Conservation (phyloP, 768 basidiomycete genomes). For the Sistotremastrum suecicum region DNA sequence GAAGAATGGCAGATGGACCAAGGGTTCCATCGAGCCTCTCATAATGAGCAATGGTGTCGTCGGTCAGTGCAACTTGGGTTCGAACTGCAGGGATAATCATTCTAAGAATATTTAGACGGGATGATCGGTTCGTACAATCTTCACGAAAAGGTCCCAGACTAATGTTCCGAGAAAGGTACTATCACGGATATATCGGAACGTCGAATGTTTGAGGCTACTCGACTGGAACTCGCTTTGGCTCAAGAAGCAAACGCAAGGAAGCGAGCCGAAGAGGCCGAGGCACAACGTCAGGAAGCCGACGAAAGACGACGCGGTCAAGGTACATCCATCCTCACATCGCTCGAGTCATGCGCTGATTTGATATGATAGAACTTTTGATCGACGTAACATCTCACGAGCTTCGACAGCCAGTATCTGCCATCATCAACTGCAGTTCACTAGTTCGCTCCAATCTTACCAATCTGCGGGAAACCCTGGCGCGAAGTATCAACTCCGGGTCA, state of each 20-base stretch:
- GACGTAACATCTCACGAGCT: slow-evolving; percentile 23
- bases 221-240: slow-evolving; percentile 17
- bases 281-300: slow-evolving; percentile 12
- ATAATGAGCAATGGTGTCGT: too few relatives aligned
- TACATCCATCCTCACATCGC: neutral
- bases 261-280: slow-evolving; percentile 16
- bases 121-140: too few relatives aligned
- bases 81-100: too few relatives aligned
- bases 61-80: too few relatives aligned
- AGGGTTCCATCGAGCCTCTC: neutral
- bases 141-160: too few relatives aligned
- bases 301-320: slow-evolving; percentile 19
- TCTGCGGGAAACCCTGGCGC: slow-evolving; percentile 12
- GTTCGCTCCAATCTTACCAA: slow-evolving; percentile 17
- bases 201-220: slow-evolving; percentile 10
- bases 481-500: neutral
- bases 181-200: slow-evolving; percentile 13
- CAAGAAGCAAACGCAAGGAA: slow-evolving; percentile 16
- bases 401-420: slow-evolving; percentile 14
- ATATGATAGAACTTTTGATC: slow-evolving; percentile 18
- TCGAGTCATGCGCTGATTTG: too few relatives aligned
- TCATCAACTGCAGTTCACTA: slow-evolving; percentile 19
- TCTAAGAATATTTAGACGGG: too few relatives aligned
- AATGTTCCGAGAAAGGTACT: neutral
- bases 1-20: neutral